Conservation (phyloP, 768 basidiomycete species). For the Tremella mesenterica region DNA sequence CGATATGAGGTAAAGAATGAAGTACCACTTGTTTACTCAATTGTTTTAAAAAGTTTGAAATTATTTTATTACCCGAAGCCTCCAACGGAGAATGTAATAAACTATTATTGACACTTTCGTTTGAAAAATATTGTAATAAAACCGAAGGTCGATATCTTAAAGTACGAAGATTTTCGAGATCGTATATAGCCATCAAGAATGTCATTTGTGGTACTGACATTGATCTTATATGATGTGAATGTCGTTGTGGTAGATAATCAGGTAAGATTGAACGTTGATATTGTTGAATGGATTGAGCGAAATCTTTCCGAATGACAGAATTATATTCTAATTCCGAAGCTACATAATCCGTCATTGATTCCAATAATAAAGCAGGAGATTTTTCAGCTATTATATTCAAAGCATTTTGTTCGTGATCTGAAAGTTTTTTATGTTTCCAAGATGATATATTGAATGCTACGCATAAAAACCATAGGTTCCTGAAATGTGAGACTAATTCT, state of each 20-base stretch:
- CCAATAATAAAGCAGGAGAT: slow-evolving; percentile 75
- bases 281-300: slow-evolving; percentile 48
- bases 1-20: slow-evolving; percentile 62
- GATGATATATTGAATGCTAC: slow-evolving; percentile 66
- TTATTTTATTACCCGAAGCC: slow-evolving; percentile 78
- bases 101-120: slow-evolving; percentile 71
- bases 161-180: slow-evolving; percentile 79
- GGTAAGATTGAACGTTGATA: slow-evolving; percentile 61
- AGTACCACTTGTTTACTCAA: slow-evolving; percentile 66
- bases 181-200: slow-evolving; percentile 74
- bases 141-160: slow-evolving; percentile 70
- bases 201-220: slow-evolving; percentile 75
- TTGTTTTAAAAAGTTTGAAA: slow-evolving; percentile 62
- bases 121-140: slow-evolving; percentile 75
- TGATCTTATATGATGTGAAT: slow-evolving; percentile 60
- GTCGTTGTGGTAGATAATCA: slow-evolving; percentile 56
- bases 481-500: slow-evolving; percentile 66
- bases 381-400: slow-evolving; percentile 71
- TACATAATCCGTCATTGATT: slow-evolving; percentile 70
- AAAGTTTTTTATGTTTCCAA: slow-evolving; percentile 49
- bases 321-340: slow-evolving; percentile 88
- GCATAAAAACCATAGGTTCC: slow-evolving; percentile 90
- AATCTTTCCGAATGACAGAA: slow-evolving; percentile 78
- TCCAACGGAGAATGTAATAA: slow-evolving; percentile 71
- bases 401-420: slow-evolving; percentile 65